Evolutionary conservation across 768 basidiomycete genomes (phyloP), one percentile per base, ranked within the genome.

Genomic region (Amanita fuliginea): DNA sequence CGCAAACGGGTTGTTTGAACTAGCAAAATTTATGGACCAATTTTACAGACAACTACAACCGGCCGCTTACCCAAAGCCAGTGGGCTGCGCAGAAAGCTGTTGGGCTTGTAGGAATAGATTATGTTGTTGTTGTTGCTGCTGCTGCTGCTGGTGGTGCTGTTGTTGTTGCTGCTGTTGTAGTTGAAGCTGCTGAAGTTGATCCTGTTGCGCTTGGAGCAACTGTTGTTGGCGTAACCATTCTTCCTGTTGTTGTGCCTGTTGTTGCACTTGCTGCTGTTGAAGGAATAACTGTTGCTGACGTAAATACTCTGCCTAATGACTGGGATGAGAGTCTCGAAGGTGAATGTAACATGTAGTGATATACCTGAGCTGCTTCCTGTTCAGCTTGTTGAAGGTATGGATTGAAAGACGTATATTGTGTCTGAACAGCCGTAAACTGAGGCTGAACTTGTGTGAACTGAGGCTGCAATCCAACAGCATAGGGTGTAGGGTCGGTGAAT

Each of bases 1-100:
- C 0, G 92, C 94, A 59, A 99, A 98, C 0, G 96, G 96, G 62
- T 99, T 99, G 74, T 98, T 98, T 32, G 90, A 85, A 7, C 90
- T 89, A 56, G 55, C 64, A 3, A n/a, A 58, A 58, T 11, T 51
- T 21, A 22, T 47, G n/a, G 13, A 24, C 8, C 13, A 64, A 58
- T 19, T 34, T n/a, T 24, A 36, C 33, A 30, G 36, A 28, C 51
- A 45, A 36, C 16, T n/a, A 50, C 39, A n/a, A 14, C 30, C 39
- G 63, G 80, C 30, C 39, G 63, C 80, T 24, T 57, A 83, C 79
- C 85, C 85, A 49, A 87, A 89, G 16, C 85, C 83, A 6, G 87
- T 90, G 4, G 83, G 79, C 54, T 89, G 83, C 0, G 74, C 59
- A 24, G 70, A 55, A 30, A 78, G 57, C 4, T 69, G 69, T 57